Percentiles rank a stretch among this genome's conserved stretches.
Evolutionary conservation across 495 filamentous ascomycete genomes (phyloP).

Genomic region (Neurospora sp.): DNA sequence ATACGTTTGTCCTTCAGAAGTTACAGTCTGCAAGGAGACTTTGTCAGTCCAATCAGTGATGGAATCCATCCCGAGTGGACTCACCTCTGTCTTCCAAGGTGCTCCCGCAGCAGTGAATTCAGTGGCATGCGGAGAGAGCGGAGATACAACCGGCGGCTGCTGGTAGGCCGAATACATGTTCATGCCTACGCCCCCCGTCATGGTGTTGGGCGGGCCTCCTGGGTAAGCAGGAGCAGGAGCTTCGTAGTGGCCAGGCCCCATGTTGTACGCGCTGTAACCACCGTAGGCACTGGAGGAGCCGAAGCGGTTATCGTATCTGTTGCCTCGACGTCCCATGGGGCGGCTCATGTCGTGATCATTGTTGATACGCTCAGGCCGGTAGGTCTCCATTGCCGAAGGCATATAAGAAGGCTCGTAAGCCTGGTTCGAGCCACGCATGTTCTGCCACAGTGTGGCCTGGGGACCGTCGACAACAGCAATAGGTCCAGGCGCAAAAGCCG

Average conservation of each 20-base stretch:
- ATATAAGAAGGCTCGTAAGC: conserved; percentile 17
- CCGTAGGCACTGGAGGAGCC: conserved; percentile 13
- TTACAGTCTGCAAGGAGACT: conserved; percentile 21
- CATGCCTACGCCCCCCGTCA: conserved; percentile 24
- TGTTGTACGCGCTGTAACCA: conserved; percentile 17
- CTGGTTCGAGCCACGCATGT: conserved; percentile 26
- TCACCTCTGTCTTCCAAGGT: conserved; percentile 45
- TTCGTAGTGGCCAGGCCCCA: conserved; percentile 27
- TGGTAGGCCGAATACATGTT: conserved; percentile 54
- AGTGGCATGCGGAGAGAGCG: conserved; percentile 73
- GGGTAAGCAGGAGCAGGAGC: conserved; percentile 12
- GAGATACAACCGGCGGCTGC: conserved; percentile 62
- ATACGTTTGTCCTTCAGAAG: conserved; percentile 62
- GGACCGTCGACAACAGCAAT: conserved; percentile 24
- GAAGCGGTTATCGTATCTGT: conserved; percentile 36
- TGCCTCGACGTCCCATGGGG: conserved; percentile 23
- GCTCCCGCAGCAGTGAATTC: conserved; percentile 55
- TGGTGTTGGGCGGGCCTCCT: conserved; percentile 16
- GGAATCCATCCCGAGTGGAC: conserved; percentile 3
- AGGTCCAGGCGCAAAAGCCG: conserved; percentile 22
- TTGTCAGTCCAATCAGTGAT: conserved; percentile 5
- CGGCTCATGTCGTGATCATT: conserved; percentile 36
- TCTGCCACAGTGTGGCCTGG: conserved; percentile 28
- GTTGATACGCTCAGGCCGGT: conserved; percentile 35
- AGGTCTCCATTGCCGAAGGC: conserved; percentile 21